Conservation (phyloP, 192 early-diverging fungal species). For the Spizellomyces sp. region DNA sequence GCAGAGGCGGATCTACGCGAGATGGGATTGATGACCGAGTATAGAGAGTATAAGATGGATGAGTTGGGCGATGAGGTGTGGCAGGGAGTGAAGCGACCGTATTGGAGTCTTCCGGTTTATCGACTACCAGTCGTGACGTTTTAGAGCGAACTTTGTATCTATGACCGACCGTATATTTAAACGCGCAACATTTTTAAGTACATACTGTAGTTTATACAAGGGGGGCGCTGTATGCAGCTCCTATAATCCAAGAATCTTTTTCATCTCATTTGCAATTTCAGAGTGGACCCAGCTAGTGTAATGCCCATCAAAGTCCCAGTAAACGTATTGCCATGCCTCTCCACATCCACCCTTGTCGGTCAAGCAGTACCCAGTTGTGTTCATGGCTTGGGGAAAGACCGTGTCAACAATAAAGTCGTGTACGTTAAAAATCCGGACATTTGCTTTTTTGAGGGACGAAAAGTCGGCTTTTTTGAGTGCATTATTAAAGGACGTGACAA, state of each 20-base stretch:
- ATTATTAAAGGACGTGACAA: neutral
- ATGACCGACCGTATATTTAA: too few species aligned
- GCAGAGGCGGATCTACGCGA: conserved; percentile 80
- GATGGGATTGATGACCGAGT: conserved; percentile 78
- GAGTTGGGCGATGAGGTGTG: conserved; percentile 80
- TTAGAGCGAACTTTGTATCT: neutral
- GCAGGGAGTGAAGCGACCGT: conserved; percentile 82
- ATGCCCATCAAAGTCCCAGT: neutral
- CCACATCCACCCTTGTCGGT: neutral
- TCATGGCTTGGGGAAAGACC: neutral
- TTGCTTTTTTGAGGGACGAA: neutral
- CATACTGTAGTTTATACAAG: too few species aligned
- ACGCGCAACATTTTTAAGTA: too few species aligned
- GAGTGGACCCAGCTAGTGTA: neutral
- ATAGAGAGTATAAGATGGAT: conserved; percentile 73
- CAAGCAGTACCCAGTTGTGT: neutral
- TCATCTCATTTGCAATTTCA: neutral
- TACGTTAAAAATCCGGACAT: neutral
- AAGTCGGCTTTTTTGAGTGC: neutral
- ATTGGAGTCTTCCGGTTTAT: conserved; percentile 75
- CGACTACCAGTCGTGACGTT: conserved; percentile 74
- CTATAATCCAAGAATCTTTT: too few species aligned
- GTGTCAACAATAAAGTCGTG: neutral
- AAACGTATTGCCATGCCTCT: neutral
- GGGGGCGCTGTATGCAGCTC: too few species aligned